These are phyloP conservation scores for Fusarium guadeloupense DNA, from an alignment of 2,329 filamentous ascomycete species.

Conservation along the genomic window DNA sequence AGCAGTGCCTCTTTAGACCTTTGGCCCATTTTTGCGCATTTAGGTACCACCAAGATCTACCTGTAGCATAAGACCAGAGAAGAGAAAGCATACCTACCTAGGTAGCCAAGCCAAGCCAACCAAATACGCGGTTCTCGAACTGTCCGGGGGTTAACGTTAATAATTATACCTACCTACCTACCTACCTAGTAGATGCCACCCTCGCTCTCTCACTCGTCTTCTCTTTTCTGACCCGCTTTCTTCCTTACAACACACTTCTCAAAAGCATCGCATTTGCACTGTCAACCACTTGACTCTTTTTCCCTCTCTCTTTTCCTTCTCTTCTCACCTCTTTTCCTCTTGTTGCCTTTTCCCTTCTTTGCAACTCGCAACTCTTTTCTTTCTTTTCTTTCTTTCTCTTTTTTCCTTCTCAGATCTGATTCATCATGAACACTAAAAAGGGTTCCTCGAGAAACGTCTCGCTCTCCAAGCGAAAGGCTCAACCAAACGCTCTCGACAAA, in stretches of 20 bases:
- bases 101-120: constrained; percentile 11
- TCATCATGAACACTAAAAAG: constrained; percentile 46
- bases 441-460: constrained; percentile 45
- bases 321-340: background rate
- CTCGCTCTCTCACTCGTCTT: constrained; percentile 20
- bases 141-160: constrained; percentile 28
- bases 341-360: background rate
- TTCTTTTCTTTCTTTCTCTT: background rate
- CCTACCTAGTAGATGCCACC: constrained; percentile 24
- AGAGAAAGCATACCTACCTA: background rate
- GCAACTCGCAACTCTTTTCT: no score
- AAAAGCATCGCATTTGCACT: constrained; percentile 12
- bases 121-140: constrained; percentile 21
- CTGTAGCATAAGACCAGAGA: background rate
- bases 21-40: background rate
- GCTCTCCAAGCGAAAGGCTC: constrained; percentile 47
- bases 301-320: background rate
- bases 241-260: constrained; percentile 25
- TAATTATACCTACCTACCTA: no score
- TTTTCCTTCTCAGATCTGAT: background rate
- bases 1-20: no score
- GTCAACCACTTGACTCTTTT: background rate
- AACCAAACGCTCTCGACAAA: constrained; percentile 50
- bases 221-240: constrained; percentile 31
- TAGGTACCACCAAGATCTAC: background rate